A percentile compares a stretch with the other conserved stretches of the same genome.
Evolutionary conservation across 2,329 filamentous ascomycete species (phyloP).

Genomic region (Talaromyces sp.): DNA sequence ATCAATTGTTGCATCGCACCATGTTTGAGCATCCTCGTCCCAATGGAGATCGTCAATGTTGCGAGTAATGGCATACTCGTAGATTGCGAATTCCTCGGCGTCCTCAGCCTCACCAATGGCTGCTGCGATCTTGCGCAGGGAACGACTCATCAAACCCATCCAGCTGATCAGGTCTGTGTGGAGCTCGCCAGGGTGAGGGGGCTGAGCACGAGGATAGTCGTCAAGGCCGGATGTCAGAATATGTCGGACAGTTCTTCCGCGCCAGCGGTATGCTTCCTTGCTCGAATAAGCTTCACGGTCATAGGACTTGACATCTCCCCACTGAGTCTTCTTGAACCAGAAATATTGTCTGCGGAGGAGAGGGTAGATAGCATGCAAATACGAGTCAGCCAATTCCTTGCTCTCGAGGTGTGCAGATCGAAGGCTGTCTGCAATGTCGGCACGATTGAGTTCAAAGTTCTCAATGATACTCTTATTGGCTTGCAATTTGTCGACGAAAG

Average conservation of each 20-base stretch:
- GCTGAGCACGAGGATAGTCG: conserved; percentile 90
- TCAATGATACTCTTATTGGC: conserved; percentile 35
- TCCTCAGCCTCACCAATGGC: conserved; percentile 76
- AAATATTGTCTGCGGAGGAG: conserved; percentile 83
- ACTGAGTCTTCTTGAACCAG: conserved; percentile 93
- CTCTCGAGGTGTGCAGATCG: conserved; percentile 66
- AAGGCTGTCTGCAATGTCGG: conserved; percentile 43
- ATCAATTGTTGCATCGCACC: conserved; percentile 93
- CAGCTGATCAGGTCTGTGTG: conserved; percentile 93
- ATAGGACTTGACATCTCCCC: conserved; percentile 84
- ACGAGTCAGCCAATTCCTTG: conserved; percentile 64
- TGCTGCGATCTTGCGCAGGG: conserved; percentile 75
- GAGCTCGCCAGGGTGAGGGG: conserved; percentile 91
- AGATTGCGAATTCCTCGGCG: conserved; percentile 65
- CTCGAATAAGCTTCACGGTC: conserved; percentile 82
- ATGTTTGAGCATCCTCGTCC: conserved; percentile 74
- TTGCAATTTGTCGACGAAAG: conserved; percentile 75
- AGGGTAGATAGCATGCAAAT: conserved; percentile 76
- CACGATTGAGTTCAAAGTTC: conserved; percentile 23
- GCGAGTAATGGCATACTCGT: conserved; percentile 70
- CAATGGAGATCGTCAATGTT: conserved; percentile 95
- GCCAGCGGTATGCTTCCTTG: conserved; percentile 95
- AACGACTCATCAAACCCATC: conserved; percentile 93
- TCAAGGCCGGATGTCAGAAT: conserved; percentile 91
- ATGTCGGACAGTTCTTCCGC: conserved; percentile 80